These are phyloP conservation scores for Macaranga tanarius DNA, from an alignment of 441 rosid species.

Conservation along the genomic window DNA sequence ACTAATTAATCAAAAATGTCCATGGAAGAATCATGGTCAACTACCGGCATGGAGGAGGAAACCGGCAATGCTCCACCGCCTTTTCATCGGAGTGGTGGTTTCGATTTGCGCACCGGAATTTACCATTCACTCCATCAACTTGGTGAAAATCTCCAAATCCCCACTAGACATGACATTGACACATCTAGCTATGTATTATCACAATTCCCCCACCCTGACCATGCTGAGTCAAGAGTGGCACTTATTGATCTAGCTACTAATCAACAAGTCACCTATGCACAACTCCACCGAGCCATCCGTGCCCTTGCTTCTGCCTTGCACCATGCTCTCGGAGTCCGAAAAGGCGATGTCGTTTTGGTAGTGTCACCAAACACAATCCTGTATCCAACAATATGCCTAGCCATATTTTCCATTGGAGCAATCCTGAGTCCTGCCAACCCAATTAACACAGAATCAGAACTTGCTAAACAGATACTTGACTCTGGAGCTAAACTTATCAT, in stretches of 20 bases:
- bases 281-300: slow-evolving; percentile 43
- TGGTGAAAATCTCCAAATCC: slow-evolving; percentile 30
- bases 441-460: slow-evolving; percentile 47
- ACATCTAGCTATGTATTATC: slow-evolving; percentile 44
- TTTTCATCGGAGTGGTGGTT: slow-evolving; percentile 38
- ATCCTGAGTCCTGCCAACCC: slow-evolving; percentile 61
- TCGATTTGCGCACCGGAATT: slow-evolving; percentile 38
- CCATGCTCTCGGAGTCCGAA: slow-evolving; percentile 44
- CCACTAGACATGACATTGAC: slow-evolving; percentile 37
- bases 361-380: slow-evolving; percentile 57
- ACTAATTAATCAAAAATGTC: slow-evolving; percentile 19
- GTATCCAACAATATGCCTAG: slow-evolving; percentile 52
- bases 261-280: slow-evolving; percentile 35
- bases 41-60: slow-evolving; percentile 13
- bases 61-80: background rate
- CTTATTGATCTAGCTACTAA: slow-evolving; percentile 42
- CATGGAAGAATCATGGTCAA: slow-evolving; percentile 25
- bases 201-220: slow-evolving; percentile 42
- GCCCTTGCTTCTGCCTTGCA: slow-evolving; percentile 47
- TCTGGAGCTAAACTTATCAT: slow-evolving; percentile 54
- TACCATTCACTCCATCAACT: slow-evolving; percentile 42
- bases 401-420: slow-evolving; percentile 56
- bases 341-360: slow-evolving; percentile 57
- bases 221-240: slow-evolving; percentile 38
- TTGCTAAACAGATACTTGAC: slow-evolving; percentile 50